These are phyloP conservation scores for Boletus coccyginus DNA, from an alignment of 768 basidiomycete species.

Conservation along the genomic window DNA sequence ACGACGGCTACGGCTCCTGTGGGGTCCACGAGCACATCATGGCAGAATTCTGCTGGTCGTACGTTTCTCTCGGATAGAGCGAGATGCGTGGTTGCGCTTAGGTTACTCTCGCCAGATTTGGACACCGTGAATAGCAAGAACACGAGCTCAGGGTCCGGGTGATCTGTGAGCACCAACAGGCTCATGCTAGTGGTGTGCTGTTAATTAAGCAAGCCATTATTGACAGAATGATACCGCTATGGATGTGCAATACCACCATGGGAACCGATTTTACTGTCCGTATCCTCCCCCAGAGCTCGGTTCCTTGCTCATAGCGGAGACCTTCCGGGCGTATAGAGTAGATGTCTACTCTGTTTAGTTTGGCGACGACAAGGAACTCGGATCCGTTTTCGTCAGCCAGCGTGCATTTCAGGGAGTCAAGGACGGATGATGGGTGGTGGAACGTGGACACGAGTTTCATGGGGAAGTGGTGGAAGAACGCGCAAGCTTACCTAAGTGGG, in stretches of 20 bases:
- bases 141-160: conserved; percentile 72
- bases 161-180: conserved; percentile 68
- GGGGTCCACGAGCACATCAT: conserved; percentile 64
- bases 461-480: not conserved
- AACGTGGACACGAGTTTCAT: conserved; percentile 72
- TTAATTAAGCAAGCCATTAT: conserved; percentile 6
- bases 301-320: conserved; percentile 52
- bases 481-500: not conserved
- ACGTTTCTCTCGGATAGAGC: conserved; percentile 54
- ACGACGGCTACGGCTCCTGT: conserved; percentile 58
- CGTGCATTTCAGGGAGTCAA: conserved; percentile 64
- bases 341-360: conserved; percentile 63
- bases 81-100: conserved; percentile 44
- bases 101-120: conserved; percentile 26
- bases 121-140: conserved; percentile 52
- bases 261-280: conserved; percentile 54
- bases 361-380: conserved; percentile 69
- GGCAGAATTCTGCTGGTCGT: conserved; percentile 71
- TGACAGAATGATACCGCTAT: not conserved
- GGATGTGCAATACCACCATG: conserved; percentile 41
- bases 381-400: conserved; percentile 47
- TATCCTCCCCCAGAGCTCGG: conserved; percentile 71
- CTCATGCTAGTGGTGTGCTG: conserved; percentile 36
- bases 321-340: conserved; percentile 63
- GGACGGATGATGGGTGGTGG: conserved; percentile 70